Evolutionary conservation across 345 rosid species (phyloP).

Genomic region (Populus nigra): DNA sequence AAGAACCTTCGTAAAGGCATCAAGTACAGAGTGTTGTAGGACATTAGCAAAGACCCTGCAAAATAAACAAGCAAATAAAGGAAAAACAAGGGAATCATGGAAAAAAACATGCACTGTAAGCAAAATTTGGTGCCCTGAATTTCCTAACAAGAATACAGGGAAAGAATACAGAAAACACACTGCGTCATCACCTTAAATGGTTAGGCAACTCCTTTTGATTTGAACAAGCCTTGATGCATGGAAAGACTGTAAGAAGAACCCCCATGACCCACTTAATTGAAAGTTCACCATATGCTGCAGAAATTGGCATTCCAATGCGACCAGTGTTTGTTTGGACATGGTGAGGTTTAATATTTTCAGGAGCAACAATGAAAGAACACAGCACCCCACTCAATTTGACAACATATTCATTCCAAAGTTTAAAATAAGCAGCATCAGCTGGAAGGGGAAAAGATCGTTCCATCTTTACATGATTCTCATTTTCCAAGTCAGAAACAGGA

Average conservation of each 20-base stretch:
- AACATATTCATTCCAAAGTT: slow-evolving; percentile 51
- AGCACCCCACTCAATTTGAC: slow-evolving; percentile 50
- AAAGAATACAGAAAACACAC: not conserved
- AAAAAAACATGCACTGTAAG: not conserved
- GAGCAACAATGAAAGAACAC: slow-evolving; percentile 54
- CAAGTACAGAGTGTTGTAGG: slow-evolving; percentile 53
- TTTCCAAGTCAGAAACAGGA: slow-evolving; percentile 20
- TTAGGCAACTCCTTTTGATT: slow-evolving; percentile 53
- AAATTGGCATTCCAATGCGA: slow-evolving; percentile 36
- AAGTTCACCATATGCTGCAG: slow-evolving; percentile 56
- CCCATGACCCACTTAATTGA: slow-evolving; percentile 66
- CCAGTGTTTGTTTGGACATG: slow-evolving; percentile 28
- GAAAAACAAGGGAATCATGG: slow-evolving; percentile 1
- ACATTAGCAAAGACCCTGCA: slow-evolving; percentile 49
- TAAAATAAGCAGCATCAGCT: slow-evolving; percentile 35
- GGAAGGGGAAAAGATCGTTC: slow-evolving; percentile 30
- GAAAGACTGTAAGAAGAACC: slow-evolving; percentile 60
- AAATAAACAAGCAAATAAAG: slow-evolving; percentile 2
- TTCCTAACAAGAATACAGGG: not conserved
- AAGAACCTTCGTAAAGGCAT: slow-evolving; percentile 53
- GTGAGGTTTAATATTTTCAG: slow-evolving; percentile 40
- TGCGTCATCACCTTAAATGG: slow-evolving; percentile 44
- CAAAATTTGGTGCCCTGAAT: not conserved
- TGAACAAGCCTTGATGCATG: slow-evolving; percentile 62
- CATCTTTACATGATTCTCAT: slow-evolving; percentile 16